A percentile compares a stretch with the other conserved stretches of the same genome.
phyloP scores from a whole-genome alignment of 345 rosid genomes.

The Geranium rotundifolium region DNA sequence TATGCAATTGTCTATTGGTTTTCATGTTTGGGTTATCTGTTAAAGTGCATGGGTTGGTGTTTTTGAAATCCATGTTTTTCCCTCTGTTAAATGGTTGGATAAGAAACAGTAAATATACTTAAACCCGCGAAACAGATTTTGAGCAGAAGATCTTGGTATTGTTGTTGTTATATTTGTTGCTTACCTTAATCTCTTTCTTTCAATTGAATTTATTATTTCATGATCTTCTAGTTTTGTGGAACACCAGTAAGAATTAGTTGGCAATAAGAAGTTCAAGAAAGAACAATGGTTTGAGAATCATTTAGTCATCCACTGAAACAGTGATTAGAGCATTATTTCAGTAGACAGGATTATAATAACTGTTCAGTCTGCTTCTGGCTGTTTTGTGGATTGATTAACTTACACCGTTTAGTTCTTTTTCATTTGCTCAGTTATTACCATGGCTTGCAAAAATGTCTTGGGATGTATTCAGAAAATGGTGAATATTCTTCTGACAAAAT shows the following conservation, averaged over 20 bases:
- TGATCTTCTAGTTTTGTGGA: no score
- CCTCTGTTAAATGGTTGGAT: neutral
- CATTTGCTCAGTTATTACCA: constrained; percentile 61
- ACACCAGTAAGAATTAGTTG: no score
- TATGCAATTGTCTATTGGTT: neutral
- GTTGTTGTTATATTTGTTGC: neutral
- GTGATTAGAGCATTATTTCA: no score
- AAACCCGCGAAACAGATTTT: neutral
- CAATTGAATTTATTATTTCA: neutral
- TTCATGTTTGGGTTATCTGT: neutral
- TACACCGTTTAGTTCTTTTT: neutral
- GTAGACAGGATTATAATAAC: no score
- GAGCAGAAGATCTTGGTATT: neutral
- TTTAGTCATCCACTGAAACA: no score
- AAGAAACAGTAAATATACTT: neutral
- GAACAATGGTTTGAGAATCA: no score
- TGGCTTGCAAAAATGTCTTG: constrained; percentile 81
- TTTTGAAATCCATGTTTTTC: neutral
- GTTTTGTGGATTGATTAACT: neutral
- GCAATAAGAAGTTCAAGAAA: no score
- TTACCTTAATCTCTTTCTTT: neutral
- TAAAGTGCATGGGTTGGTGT: neutral
- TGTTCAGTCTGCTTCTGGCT: no score
- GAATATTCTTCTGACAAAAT: constrained; percentile 61
- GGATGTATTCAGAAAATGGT: constrained; percentile 46